A percentile compares a stretch with the other conserved stretches of the same genome.
Evolutionary conservation across 2,329 filamentous ascomycete species (phyloP).

Genomic region (Talaromyces sp.): DNA sequence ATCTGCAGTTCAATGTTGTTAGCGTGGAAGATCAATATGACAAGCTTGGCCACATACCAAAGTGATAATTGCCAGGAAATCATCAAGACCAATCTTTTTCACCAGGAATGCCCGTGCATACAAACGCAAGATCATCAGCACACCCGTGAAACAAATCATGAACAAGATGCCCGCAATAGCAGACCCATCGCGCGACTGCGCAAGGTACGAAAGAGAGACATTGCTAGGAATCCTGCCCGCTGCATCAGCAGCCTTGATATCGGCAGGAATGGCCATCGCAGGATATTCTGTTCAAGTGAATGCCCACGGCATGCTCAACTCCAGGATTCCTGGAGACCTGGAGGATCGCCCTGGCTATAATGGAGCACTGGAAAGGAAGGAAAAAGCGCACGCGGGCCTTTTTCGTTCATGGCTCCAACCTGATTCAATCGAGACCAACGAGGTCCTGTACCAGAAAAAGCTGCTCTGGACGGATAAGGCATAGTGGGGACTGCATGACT

Average conservation of each 20-base stretch:
- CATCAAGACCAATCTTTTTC: slow-evolving; percentile 50
- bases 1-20: slow-evolving; percentile 15
- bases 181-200: slow-evolving; percentile 30
- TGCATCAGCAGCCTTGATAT: slow-evolving; percentile 31
- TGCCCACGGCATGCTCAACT: background rate
- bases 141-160: slow-evolving; percentile 29
- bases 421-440: slow-evolving; percentile 9
- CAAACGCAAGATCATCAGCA: slow-evolving; percentile 46
- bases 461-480: slow-evolving; percentile 1
- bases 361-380: slow-evolving; percentile 6
- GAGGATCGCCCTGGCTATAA: slow-evolving; percentile 1
- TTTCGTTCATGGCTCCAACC: slow-evolving; percentile 3
- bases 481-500: slow-evolving; percentile 9
- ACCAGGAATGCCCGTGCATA: slow-evolving; percentile 51
- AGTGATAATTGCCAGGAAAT: slow-evolving; percentile 52
- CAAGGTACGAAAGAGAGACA: slow-evolving; percentile 30
- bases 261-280: slow-evolving; percentile 28
- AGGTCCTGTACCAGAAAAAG: background rate
- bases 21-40: background rate
- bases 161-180: slow-evolving; percentile 34
- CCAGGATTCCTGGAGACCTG: slow-evolving; percentile 1
- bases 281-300: slow-evolving; percentile 11
- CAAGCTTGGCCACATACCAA: slow-evolving; percentile 40
- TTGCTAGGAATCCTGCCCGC: slow-evolving; percentile 30
- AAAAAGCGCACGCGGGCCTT: slow-evolving; percentile 15